Evolutionary conservation across 1,139 yeast genomes (phyloP), one percentile per base, ranked within the genome.

Genomic region (Oligophagozyma castellii): DNA sequence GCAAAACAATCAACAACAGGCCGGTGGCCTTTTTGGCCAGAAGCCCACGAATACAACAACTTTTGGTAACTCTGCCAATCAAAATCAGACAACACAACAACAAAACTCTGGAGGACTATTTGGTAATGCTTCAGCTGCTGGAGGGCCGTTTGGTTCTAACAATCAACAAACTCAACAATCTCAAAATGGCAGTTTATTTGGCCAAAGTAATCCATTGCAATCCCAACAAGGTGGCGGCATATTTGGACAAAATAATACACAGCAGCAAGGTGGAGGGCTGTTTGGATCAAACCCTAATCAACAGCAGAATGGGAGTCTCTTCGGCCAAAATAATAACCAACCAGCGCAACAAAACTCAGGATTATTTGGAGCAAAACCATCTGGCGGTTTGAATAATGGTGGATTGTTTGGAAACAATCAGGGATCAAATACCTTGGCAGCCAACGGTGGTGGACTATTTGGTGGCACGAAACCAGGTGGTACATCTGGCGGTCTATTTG

Each of bases 51-150:
- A 25, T 19, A 29, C 29, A 2, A 16, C 16, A 5, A 51, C 49
- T 21, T n/a, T n/a, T n/a, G n/a, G n/a, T n/a, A n/a, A n/a, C n/a
- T n/a, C n/a, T n/a, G n/a, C n/a, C n/a, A n/a, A n/a, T n/a, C n/a
- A n/a, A n/a, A n/a, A n/a, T n/a, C n/a, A 12, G 5, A 25, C 18
- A n/a, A 18, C 23, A 15, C 34, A 19, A 30, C 40, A 15, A 29
- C 46, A 11, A 28, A 39, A n/a, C n/a, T n/a, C n/a, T 31, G 35
- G 43, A 32, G 61, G 61, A 4, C 52, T 55, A 5, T 58, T 56
- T 39, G 67, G 66, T 2, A 33, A 32, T 28, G 42, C 42, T 16
- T 28, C 42, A n/a, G 35, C 46, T 5, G 19, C 23, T 5, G 7
- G 12, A 15, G n/a, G 23, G 12, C 11, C 13, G 4, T 23, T 23